Evolutionary conservation across 225 moss, liverwort and hornwort genomes (phyloP), one percentile per base, ranked within the genome.

Genomic region (Anthoceros angustus): DNA sequence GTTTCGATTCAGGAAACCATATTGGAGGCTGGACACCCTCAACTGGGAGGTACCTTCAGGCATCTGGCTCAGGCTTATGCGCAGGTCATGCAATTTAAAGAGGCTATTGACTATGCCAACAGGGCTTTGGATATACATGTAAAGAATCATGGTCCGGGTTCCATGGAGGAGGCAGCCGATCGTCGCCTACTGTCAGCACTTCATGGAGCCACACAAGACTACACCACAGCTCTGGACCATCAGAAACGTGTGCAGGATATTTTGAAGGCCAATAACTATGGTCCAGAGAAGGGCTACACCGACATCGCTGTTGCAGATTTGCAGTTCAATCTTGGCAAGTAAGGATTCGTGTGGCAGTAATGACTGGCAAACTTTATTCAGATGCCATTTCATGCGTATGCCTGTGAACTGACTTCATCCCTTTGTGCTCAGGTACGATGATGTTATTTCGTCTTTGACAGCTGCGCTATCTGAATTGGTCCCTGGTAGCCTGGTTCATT

Each of bases 241-340:
- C 95, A 95, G 55, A 71, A 75, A 23, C 64, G 70, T 61, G 91
- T 95, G 61, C 85, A 78, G 62, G 73, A 76, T 40, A 91, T 95
- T 42, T 70, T 95, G 41, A 76, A 76, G 25, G 72, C 72, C 25
- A 84, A 80, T 64, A 42, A 76, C 41, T 73, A 86, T 66, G 80
- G 73, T 10, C 80, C 81, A 10, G 88, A 95, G 72, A 85, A 83
- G 12, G 80, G 82, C 20, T 95, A 91, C 77, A 88, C 91, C 6
- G 91, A 95, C 70, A 88, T 95, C 63, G 91, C 91, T 65, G 88
- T 84, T 21, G 91, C 91, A 40, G 91, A 88, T 74, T 83, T 91
- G 10, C 83, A 91, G 64, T 82, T 91, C 50, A 86, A 84, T 25
- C 79, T 95, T 42, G 83, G 86, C n/a, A 85, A 80, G 55, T 55